Evolutionary conservation across 2,329 filamentous ascomycete species (phyloP), one percentile per base, ranked within the genome.

Genomic region (Calonectria pseudoturangicola): DNA sequence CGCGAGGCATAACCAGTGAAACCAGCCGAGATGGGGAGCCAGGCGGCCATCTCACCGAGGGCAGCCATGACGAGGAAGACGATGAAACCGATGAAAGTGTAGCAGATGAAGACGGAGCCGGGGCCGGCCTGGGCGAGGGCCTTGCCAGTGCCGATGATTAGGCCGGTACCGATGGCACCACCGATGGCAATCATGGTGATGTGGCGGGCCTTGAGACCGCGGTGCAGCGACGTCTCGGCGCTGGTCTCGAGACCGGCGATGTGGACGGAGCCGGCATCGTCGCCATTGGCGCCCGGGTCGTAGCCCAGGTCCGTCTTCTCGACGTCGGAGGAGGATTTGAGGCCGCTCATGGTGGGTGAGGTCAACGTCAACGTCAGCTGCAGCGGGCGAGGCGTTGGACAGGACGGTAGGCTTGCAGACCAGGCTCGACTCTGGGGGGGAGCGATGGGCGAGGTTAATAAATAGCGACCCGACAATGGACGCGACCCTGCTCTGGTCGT

Each of bases 31-130:
- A 95, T 88, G 64, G 94, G 94, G 41, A 97, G 84, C 93, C 93
- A 97, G 66, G 94, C 90, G 10, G 94, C 93, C 93, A 97, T 97
- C 84, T 96, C 94, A 74, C 94, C 94, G 4, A 97, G 90, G 70
- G 91, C 92, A 71, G 92, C 92, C 93, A 97, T 95, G 77, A 97
- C 94, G 50, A 95, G 86, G 83, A 92, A 97, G 76, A 96, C 94
- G 72, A 97, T 84, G 58, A 93, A 84, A 76, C 93, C 93, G 76
- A 94, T 89, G 74, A 93, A 82, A 45, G 90, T 87, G 84, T 95
- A 95, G 12, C 92, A 92, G 81, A 95, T 93, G 77, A 95, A 88
- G 81, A 95, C 91, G 12, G 92, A 91, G 25, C 86, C 93, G 63
- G 93, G 93, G 0, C 88, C 88, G 63, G 87, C 87, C 76, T 88